Evolutionary conservation across 2,329 filamentous ascomycete genomes (phyloP).

Genomic region (Neofusicoccum cordaticola): DNA sequence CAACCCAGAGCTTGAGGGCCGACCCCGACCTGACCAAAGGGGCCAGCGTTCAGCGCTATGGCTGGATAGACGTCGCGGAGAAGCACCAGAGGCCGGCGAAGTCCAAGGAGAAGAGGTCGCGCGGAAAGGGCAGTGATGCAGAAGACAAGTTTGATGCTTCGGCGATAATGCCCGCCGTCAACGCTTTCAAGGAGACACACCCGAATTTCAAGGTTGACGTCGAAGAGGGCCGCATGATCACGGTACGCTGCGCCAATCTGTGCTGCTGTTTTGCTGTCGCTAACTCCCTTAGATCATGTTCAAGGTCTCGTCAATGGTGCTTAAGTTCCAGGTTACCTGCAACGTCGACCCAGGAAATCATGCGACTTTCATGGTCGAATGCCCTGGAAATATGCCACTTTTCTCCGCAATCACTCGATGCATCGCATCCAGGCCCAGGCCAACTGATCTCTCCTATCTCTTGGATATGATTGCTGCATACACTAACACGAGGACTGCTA

Average conservation of each 20-base stretch:
- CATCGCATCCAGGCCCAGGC: conserved; percentile 30
- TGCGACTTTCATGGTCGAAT: conserved; percentile 30
- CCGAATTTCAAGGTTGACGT: conserved; percentile 28
- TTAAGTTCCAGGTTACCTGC: conserved; percentile 30
- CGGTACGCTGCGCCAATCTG: conserved; percentile 21
- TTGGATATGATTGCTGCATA: conserved; percentile 42
- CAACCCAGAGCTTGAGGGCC: conserved; percentile 34
- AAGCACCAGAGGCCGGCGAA: conserved; percentile 20
- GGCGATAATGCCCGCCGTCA: conserved; percentile 25
- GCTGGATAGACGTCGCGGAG: conserved; percentile 35
- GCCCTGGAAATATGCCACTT: conserved; percentile 29
- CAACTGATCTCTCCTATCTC: conserved; percentile 31
- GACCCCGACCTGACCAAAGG: conserved; percentile 38
- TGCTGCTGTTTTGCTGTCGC: neutral
- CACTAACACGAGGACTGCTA: conserved; percentile 28
- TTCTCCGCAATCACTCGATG: conserved; percentile 33
- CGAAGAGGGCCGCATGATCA: conserved; percentile 27
- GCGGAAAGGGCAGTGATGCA: conserved; percentile 19
- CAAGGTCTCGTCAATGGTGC: conserved; percentile 24
- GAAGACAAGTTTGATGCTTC: conserved; percentile 16
- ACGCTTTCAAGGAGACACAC: conserved; percentile 26
- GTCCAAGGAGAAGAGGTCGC: conserved; percentile 15
- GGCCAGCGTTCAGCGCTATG: conserved; percentile 34
- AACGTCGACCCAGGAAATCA: conserved; percentile 27
- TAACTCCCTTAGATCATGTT: conserved; percentile 27